Percentiles rank a stretch among this genome's conserved stretches.
phyloP scores from a whole-genome alignment of 1,284 basidiomycete genomes.

The Dichomitus squalens region DNA sequence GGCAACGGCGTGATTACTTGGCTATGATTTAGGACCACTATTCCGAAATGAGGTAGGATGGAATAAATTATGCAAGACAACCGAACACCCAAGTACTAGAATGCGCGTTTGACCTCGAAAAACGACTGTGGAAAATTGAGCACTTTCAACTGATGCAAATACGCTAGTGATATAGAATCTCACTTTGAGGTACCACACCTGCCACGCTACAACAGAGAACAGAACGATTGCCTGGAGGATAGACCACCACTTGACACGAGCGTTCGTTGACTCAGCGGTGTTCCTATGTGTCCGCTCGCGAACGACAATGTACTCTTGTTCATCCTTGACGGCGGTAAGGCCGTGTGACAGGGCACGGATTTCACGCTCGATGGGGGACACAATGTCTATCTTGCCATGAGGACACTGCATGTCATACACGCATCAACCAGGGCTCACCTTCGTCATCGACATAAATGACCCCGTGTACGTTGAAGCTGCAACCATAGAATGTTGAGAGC shows the following conservation, averaged over 20 bases:
- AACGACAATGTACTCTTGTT: constrained; percentile 98
- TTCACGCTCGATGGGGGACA: constrained; percentile 95
- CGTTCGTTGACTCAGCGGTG: constrained; percentile 94
- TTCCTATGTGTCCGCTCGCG: constrained; percentile 93
- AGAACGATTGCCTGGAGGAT: constrained; percentile 88
- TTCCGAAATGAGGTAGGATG: constrained; percentile 13
- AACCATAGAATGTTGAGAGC: constrained; percentile 1
- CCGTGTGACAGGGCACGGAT: constrained; percentile 88
- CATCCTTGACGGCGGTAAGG: constrained; percentile 92
- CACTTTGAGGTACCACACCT: constrained; percentile 97
- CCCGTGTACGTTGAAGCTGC: constrained; percentile 98
- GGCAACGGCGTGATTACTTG: not conserved
- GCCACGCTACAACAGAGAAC: constrained; percentile 92
- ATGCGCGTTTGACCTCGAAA: constrained; percentile 94
- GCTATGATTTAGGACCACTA: not conserved
- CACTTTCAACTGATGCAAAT: not conserved
- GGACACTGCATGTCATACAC: constrained; percentile 5
- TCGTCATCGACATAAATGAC: constrained; percentile 92
- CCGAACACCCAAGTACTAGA: constrained; percentile 44
- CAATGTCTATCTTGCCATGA: constrained; percentile 51
- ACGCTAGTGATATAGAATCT: constrained; percentile 28
- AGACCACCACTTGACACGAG: constrained; percentile 99
- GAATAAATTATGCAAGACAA: constrained; percentile 23
- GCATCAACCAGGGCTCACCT: constrained; percentile 44
- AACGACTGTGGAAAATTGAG: constrained; percentile 58